A percentile compares a stretch with the other conserved stretches of the same genome.
These are phyloP conservation scores for Spergularia marina DNA, from an alignment of 148 eudicot genomes.

Conservation along the genomic window DNA sequence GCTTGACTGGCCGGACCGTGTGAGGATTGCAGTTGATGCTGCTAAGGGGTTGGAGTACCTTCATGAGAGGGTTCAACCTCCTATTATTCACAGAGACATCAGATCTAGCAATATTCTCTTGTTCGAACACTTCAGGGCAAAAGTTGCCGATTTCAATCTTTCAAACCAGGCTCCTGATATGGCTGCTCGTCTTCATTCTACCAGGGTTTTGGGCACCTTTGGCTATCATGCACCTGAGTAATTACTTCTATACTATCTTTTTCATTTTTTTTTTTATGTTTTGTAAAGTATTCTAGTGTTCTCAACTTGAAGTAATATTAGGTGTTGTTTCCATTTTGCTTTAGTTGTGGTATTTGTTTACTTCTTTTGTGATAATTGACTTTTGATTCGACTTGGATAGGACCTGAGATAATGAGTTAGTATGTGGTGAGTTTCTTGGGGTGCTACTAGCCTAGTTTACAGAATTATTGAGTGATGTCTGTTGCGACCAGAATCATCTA, in stretches of 20 bases:
- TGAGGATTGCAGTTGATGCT: conserved; percentile 61
- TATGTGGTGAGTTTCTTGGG: neutral
- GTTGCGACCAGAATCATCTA: neutral
- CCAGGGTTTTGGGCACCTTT: conserved; percentile 65
- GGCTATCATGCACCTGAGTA: conserved; percentile 81
- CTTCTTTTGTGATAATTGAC: too few relatives aligned
- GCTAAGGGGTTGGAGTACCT: conserved; percentile 65
- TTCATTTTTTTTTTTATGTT: neutral
- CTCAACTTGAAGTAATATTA: neutral
- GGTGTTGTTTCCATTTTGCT: neutral
- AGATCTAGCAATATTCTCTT: conserved; percentile 61
- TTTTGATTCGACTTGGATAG: neutral
- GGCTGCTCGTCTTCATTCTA: conserved; percentile 77
- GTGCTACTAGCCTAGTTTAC: neutral
- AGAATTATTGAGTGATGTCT: neutral
- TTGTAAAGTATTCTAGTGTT: neutral
- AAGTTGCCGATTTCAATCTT: conserved; percentile 64
- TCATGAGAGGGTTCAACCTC: conserved; percentile 58
- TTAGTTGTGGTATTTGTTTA: neutral
- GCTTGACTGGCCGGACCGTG: conserved; percentile 68
- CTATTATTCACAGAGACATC: conserved; percentile 61
- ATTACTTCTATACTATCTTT: neutral
- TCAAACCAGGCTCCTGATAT: conserved; percentile 74
- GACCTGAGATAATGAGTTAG: neutral
- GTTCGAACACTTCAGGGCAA: conserved; percentile 60